Conservation (phyloP, 2,329 filamentous ascomycete species). For the Fusarium buxicola region DNA sequence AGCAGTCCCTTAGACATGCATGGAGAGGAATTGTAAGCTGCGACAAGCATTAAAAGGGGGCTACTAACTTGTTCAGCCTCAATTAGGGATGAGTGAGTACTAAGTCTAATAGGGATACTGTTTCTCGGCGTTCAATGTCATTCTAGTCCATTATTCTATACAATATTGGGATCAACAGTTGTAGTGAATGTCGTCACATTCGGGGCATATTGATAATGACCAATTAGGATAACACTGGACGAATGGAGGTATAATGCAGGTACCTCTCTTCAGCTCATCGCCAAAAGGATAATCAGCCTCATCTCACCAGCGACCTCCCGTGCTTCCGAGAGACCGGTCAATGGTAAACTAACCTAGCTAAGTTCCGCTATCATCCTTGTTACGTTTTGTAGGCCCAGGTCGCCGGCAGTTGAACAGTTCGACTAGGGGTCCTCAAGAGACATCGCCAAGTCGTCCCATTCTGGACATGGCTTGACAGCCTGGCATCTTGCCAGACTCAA, state of each 20-base stretch:
- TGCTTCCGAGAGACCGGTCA: not conserved
- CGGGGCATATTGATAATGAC: slow-evolving; percentile 11
- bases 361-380: not conserved
- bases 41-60: slow-evolving; percentile 1
- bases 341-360: too few species aligned
- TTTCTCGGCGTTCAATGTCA: not conserved
- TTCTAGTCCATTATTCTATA: not conserved
- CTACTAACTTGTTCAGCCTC: not conserved
- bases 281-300: slow-evolving; percentile 13
- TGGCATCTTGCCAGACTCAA: slow-evolving; percentile 1
- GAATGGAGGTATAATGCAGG: too few species aligned
- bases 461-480: slow-evolving; percentile 5
- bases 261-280: too few species aligned
- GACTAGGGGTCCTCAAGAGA: not conserved
- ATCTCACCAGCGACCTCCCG: not conserved
- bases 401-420: slow-evolving; percentile 5
- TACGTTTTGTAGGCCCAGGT: not conserved
- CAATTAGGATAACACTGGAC: not conserved
- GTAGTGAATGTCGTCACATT: slow-evolving; percentile 27
- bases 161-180: slow-evolving; percentile 25
- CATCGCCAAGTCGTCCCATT: slow-evolving; percentile 2
- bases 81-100: not conserved
- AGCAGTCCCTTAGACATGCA: not conserved
- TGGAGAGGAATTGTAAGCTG: slow-evolving; percentile 4
- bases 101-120: not conserved